Evolutionary conservation across 148 eudicot species (phyloP).

Genomic region (Drosera capensis): DNA sequence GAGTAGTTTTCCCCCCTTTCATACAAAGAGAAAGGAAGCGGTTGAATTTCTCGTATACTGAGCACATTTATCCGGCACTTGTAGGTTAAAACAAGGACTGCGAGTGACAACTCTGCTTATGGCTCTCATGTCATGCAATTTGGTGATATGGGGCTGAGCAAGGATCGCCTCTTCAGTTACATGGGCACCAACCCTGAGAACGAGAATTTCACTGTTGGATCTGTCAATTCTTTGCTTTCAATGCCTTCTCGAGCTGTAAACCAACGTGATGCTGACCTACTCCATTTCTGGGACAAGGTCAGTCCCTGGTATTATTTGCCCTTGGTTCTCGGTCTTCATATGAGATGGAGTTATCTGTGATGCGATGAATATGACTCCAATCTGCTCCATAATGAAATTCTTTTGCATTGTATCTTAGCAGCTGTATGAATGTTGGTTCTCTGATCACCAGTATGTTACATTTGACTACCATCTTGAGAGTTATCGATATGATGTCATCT

Average conservation of each 20-base stretch:
- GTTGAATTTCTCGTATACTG: too few species aligned
- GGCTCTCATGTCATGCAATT: constrained; percentile 97
- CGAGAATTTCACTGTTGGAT: constrained; percentile 48
- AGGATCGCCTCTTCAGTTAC: constrained; percentile 39
- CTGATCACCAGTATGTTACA: too few species aligned
- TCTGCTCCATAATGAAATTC: too few species aligned
- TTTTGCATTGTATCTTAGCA: too few species aligned
- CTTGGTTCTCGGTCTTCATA: too few species aligned
- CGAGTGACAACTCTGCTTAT: constrained; percentile 42
- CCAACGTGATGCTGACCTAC: constrained; percentile 96
- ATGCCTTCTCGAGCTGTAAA: constrained; percentile 50
- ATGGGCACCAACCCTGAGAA: constrained; percentile 94
- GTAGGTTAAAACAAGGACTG: constrained; percentile 75
- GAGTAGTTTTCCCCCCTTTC: background rate
- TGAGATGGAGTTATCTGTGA: too few species aligned
- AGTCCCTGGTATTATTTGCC: too few species aligned
- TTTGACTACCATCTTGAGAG: too few species aligned
- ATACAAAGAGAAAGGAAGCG: background rate
- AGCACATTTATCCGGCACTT: constrained; percentile 2
- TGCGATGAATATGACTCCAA: too few species aligned
- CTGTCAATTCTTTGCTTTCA: constrained; percentile 37
- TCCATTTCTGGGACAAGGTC: constrained; percentile 97
- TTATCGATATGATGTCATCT: background rate
- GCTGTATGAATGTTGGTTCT: too few species aligned
- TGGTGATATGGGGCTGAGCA: constrained; percentile 59